Evolutionary conservation across 352 stramenopile species (phyloP), one percentile per base, ranked within the genome.

Genomic region (Globisporangium canariense): DNA sequence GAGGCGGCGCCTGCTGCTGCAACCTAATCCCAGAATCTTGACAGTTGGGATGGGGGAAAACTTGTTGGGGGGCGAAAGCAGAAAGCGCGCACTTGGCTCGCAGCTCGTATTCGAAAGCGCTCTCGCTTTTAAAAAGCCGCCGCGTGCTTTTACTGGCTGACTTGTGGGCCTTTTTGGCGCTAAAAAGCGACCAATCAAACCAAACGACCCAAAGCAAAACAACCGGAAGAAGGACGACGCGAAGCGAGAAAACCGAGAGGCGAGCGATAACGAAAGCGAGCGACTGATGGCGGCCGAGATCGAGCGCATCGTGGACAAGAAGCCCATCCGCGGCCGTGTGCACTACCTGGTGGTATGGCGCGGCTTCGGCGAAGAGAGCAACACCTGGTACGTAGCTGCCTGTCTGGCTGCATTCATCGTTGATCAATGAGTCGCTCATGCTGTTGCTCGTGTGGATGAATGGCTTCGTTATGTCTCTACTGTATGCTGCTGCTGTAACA

Each of bases 261-360:
- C 25, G 14, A 61, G 54, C 54, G 61, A 67, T 1, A 60, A 51
- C 4, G 34, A 38, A n/a, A 55, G 28, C 62, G 67, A 34, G 28
- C 62, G 67, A 34, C 36, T 28, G 32, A 89, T 88, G 78, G 72
- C 74, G 46, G 68, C 79, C 54, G 78, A 87, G 66, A 92, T 94
- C 68, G 83, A 91, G 49, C 74, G 80, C 67, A 94, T 93, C 70
- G 70, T 95, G 41, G 84, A 91, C 73, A 83, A 82, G 64, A 93
- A 92, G 72, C 76, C 84, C 54, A 81, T 91, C 60, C 87, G 86
- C 67, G 73, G 79, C 59, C 83, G 86, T 67, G 86, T 95, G 67
- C 82, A 93, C 69, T 95, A 95, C 73, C 79, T 88, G 25, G 82
- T 93, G 45, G 74, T 89, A 20, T 95, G 86, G 86, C 75, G 79